Evolutionary conservation across 805 yeast genomes (phyloP), one percentile per base, ranked within the genome.

Genomic region (Suhomyces vadensis): DNA sequence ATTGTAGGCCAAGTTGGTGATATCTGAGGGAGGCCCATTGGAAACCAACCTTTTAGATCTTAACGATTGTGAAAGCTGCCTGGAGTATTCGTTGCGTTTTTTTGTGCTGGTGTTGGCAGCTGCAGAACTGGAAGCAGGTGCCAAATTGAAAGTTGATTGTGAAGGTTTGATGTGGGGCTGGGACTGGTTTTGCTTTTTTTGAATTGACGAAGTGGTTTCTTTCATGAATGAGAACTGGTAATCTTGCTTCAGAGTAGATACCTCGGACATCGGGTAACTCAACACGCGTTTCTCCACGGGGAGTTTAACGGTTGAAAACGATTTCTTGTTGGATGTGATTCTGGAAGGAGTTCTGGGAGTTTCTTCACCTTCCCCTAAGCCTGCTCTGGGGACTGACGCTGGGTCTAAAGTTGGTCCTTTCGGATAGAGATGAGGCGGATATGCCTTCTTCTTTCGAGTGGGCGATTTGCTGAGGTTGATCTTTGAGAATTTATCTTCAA

Each of bases 141-240:
- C 16, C n/a, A 27, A 13, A 5, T 13, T 22, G 11, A 24, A 13
- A 25, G 23, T 4, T 21, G 25, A 29, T 6, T 4, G 14, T 7
- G 13, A 22, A 6, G 19, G 33, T 5, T 7, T 11, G 4, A 7
- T n/a, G 11, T n/a, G 11, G 11, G 29, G 38, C 17, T 24, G 35
- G 24, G 31, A 37, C 3, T 44, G 47, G 37, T 39, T 44, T 48
- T 42, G 58, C 48, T 61, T 65, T 44, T 69, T 66, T 44, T 61
- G 60, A 14, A 61, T 52, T 1, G 75, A 69, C 2, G 73, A 65
- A 9, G 73, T 51, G 0, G 75, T 71, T 7, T 65, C 72, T 31
- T 58, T 56, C 76, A 71, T 71, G 46, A 71, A 71, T 5, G 74
- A 67, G 38, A 63, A 60, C 35, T 53, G 58, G 39, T 48, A 51